These are phyloP conservation scores for Endocalyx cinctus DNA, from an alignment of 2,329 filamentous ascomycete genomes.

Conservation along the genomic window DNA sequence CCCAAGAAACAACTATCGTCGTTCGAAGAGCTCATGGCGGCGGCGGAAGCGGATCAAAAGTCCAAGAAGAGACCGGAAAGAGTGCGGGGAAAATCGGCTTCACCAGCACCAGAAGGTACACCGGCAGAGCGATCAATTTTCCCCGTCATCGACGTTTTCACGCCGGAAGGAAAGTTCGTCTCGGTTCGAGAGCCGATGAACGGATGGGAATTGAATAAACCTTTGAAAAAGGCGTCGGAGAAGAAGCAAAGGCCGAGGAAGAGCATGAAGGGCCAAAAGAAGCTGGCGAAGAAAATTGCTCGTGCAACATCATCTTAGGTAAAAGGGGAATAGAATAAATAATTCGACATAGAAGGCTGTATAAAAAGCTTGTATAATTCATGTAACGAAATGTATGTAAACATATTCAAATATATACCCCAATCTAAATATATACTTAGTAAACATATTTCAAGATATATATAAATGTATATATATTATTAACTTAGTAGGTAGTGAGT, in stretches of 20 bases:
- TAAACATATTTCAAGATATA: no score
- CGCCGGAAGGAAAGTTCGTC: conserved; percentile 78
- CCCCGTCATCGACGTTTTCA: conserved; percentile 79
- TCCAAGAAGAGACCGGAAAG: conserved; percentile 8
- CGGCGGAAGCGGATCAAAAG: conserved; percentile 5
- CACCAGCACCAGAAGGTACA: conserved; percentile 7
- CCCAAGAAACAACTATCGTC: conserved; percentile 12
- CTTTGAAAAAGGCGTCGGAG: conserved; percentile 43
- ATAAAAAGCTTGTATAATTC: no score
- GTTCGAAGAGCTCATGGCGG: conserved; percentile 17
- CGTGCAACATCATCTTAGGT: no score
- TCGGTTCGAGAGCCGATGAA: conserved; percentile 64
- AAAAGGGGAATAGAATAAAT: no score
- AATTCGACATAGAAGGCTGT: no score
- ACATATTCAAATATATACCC: no score
- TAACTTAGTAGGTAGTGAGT: no score
- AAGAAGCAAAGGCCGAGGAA: conserved; percentile 55
- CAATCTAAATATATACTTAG: no score
- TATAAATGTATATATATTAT: no score
- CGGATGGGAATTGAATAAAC: conserved; percentile 62
- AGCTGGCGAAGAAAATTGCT: conserved; percentile 45
- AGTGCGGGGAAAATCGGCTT: no score
- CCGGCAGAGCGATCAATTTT: conserved; percentile 39
- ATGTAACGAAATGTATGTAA: no score
- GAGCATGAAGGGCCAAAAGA: conserved; percentile 65